These are phyloP conservation scores for Penicillium flavigenum DNA, from an alignment of 495 filamentous ascomycete species.

Conservation along the genomic window DNA sequence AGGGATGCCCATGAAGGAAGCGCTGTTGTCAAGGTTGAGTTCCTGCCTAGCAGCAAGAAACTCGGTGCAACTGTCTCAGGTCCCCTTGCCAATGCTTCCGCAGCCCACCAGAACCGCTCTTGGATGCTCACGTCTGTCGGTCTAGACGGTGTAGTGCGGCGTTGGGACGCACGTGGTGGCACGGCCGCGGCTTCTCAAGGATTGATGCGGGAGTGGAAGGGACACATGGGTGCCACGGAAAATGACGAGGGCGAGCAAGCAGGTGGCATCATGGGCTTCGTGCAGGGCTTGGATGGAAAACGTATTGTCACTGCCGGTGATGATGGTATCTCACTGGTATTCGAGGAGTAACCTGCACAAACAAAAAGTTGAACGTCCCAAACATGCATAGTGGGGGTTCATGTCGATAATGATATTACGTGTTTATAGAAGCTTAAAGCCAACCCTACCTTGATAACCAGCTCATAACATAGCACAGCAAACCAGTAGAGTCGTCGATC, in stretches of 20 bases:
- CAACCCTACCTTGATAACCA: neutral
- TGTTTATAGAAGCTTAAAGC: conserved; percentile 12
- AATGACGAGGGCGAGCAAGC: conserved; percentile 55
- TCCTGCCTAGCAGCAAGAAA: conserved; percentile 53
- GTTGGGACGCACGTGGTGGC: conserved; percentile 85
- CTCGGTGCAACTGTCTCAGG: conserved; percentile 27
- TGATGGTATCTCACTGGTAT: conserved; percentile 71
- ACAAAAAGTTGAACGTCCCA: neutral
- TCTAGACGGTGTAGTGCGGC: conserved; percentile 79
- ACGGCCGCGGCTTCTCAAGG: conserved; percentile 62
- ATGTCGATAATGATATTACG: conserved; percentile 18
- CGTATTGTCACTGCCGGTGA: conserved; percentile 85
- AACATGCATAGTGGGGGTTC: conserved; percentile 8
- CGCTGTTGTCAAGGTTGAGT: conserved; percentile 89
- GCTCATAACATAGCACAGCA: neutral
- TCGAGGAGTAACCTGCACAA: conserved; percentile 47
- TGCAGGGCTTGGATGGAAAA: conserved; percentile 66
- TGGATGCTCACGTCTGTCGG: conserved; percentile 79
- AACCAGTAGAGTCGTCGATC: neutral
- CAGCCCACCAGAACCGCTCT: conserved; percentile 35
- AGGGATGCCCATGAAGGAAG: conserved; percentile 74
- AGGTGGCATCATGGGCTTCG: conserved; percentile 88
- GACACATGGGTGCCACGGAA: conserved; percentile 75
- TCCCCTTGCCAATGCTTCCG: conserved; percentile 26
- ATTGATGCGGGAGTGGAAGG: conserved; percentile 75